Base-by-base conservation (phyloP, 352 stramenopile genomes). In the Phytophthora syringae region DNA sequence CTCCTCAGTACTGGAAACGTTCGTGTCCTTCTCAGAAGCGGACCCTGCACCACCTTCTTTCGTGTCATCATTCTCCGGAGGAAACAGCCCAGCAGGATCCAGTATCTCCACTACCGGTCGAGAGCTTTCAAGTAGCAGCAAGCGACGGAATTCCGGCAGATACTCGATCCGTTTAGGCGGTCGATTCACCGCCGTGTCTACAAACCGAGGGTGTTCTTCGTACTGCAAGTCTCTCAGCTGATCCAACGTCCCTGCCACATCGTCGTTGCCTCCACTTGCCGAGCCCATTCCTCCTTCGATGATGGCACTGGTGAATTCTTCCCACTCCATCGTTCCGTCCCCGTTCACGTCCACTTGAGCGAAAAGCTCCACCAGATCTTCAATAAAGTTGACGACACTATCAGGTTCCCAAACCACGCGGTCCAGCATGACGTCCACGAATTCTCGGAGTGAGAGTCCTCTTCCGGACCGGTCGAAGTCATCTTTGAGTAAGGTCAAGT, bases 301-400 rank as follows among this genome's bases (percentile, higher is more conserved):
- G 51, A 94, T 89, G 7, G 84, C 83, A 24, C 77, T 89, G 28
- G 86, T 94, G 48, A 94, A 94, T 61, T 94, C 86, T 25, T 94
- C 86, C 86, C 86, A 94, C 49, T 88, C 80, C 86, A 92, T 94
- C 10, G 77, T 79, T 21, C 86, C 86, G 60, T 92, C 83, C 11
- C 83, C 82, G 25, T 92, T 92, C 52, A 92, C 84, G 44, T 91
- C 86, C 24, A 94, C 82, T 44, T 92, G 82, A 6, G 76, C 77
- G 30, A 92, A 94, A 1, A 94, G 70, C 62, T 94, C 86, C 7
- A 90, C 53, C n/a, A 94, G 72, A 50, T 94, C 84, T 34, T 90
- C 60, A 32, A 94, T 84, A 37, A 94, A 88, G 13, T 60, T 52
- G 15, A 92, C 67, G 34, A 82, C 83, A 36, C 59, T 92, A 16